Evolutionary conservation across 2,329 filamentous ascomycete genomes (phyloP).

Genomic region (Proliferodiscus dingleyae): DNA sequence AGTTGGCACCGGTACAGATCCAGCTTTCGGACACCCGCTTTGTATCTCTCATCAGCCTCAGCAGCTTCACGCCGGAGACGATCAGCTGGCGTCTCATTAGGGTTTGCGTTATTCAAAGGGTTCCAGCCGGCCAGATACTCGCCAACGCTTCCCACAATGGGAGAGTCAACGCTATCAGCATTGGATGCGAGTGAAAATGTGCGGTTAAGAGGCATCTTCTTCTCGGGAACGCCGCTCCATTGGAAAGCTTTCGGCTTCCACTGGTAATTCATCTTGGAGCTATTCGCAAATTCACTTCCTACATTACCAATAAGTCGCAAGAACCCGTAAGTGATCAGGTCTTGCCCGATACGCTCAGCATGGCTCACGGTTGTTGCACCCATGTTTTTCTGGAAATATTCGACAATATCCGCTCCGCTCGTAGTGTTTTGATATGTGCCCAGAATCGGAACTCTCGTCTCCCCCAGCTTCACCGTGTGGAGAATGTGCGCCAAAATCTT

Average conservation of each 20-base stretch:
- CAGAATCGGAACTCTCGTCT: constrained; percentile 92
- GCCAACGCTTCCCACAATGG: constrained; percentile 73
- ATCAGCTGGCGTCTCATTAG: constrained; percentile 89
- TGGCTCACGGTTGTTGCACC: constrained; percentile 79
- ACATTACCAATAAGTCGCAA: constrained; percentile 89
- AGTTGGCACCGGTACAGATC: constrained; percentile 88
- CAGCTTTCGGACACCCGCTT: constrained; percentile 75
- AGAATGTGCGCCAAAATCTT: constrained; percentile 84
- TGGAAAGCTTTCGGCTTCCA: constrained; percentile 93
- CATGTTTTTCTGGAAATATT: constrained; percentile 89
- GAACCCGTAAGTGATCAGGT: constrained; percentile 80
- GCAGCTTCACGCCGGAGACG: constrained; percentile 81
- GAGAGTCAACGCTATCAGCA: constrained; percentile 64
- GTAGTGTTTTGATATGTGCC: constrained; percentile 94
- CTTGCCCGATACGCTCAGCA: constrained; percentile 91
- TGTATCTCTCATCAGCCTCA: constrained; percentile 92
- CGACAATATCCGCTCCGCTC: constrained; percentile 85
- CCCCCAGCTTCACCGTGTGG: constrained; percentile 77
- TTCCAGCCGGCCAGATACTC: constrained; percentile 94
- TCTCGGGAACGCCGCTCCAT: constrained; percentile 80
- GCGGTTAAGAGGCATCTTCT: constrained; percentile 67
- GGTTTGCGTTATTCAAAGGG: constrained; percentile 79
- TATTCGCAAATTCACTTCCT: constrained; percentile 93
- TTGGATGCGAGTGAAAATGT: constrained; percentile 67
- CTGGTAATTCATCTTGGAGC: constrained; percentile 94